These are phyloP conservation scores for Hypocreales sp. DNA, from an alignment of 2,329 filamentous ascomycete species.

Conservation along the genomic window DNA sequence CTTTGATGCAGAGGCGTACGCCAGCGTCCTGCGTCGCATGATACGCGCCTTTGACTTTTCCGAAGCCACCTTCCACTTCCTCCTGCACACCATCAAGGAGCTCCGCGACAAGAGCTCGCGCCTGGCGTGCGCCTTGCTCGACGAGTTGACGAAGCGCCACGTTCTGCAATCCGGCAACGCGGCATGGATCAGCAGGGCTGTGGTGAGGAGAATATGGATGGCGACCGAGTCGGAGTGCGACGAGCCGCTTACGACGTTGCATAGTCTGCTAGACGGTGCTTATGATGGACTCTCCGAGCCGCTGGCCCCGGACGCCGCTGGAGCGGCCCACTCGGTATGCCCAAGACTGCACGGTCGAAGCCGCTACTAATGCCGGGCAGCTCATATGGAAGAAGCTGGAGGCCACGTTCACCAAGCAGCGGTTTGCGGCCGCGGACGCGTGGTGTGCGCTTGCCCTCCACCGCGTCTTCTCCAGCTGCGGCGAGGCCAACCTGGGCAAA, in stretches of 20 bases:
- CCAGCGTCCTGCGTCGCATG: constrained; percentile 42
- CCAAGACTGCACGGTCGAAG: too few species aligned
- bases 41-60: constrained; percentile 43
- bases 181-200: constrained; percentile 51
- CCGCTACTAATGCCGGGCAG: constrained; percentile 22
- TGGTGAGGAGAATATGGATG: constrained; percentile 56
- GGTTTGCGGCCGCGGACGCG: constrained; percentile 38
- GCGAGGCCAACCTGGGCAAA: constrained; percentile 50
- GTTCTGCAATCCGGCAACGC: constrained; percentile 32
- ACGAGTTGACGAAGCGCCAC: constrained; percentile 45
- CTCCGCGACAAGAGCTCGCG: constrained; percentile 38
- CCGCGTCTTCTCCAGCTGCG: constrained; percentile 47
- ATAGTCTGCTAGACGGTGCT: constrained; percentile 17
- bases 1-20: constrained; percentile 33
- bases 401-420: constrained; percentile 31
- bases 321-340: constrained; percentile 51
- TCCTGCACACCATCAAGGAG: constrained; percentile 54
- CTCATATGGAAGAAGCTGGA: constrained; percentile 74
- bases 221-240: constrained; percentile 26
- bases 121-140: constrained; percentile 36
- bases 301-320: constrained; percentile 44
- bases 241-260: constrained; percentile 9
- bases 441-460: constrained; percentile 65
- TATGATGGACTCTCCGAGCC: constrained; percentile 25
- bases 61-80: constrained; percentile 45